Percentiles rank a stretch among this genome's conserved stretches.
phyloP scores from a whole-genome alignment of 2,329 filamentous ascomycete species.

The Cercospora brassicicola region DNA sequence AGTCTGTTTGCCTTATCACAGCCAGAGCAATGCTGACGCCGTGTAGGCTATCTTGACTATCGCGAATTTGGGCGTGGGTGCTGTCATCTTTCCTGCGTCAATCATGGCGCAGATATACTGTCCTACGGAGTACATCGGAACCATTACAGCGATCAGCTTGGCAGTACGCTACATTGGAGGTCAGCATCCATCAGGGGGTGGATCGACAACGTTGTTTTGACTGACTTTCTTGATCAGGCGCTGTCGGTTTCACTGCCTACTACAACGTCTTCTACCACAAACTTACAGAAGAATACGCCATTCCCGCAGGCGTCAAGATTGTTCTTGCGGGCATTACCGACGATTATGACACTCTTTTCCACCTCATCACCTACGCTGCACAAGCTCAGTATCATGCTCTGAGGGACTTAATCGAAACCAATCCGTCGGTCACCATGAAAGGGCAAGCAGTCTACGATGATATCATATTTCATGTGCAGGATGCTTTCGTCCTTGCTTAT shows the following conservation, averaged over 20 bases:
- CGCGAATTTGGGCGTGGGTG: conserved; percentile 65
- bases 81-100: conserved; percentile 65
- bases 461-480: conserved; percentile 30
- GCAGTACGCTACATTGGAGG: conserved; percentile 68
- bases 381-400: conserved; percentile 28
- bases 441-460: conserved; percentile 17
- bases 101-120: conserved; percentile 68
- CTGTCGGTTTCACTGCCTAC: conserved; percentile 52
- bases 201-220: background rate
- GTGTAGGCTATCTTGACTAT: conserved; percentile 54
- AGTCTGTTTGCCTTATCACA: background rate
- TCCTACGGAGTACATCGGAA: conserved; percentile 68
- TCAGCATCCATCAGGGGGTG: background rate
- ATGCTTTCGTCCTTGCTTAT: conserved; percentile 35
- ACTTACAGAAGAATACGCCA: conserved; percentile 23
- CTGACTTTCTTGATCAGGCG: conserved; percentile 25
- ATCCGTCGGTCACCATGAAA: background rate
- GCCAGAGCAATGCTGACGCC: background rate
- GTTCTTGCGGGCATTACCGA: conserved; percentile 6
- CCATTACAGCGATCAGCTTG: conserved; percentile 66
- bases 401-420: background rate
- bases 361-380: conserved; percentile 26
- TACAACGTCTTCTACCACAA: conserved; percentile 57
- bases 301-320: conserved; percentile 15
- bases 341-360: conserved; percentile 22